Conservation (phyloP, 805 yeast species). For the Nematodospora valgi region DNA sequence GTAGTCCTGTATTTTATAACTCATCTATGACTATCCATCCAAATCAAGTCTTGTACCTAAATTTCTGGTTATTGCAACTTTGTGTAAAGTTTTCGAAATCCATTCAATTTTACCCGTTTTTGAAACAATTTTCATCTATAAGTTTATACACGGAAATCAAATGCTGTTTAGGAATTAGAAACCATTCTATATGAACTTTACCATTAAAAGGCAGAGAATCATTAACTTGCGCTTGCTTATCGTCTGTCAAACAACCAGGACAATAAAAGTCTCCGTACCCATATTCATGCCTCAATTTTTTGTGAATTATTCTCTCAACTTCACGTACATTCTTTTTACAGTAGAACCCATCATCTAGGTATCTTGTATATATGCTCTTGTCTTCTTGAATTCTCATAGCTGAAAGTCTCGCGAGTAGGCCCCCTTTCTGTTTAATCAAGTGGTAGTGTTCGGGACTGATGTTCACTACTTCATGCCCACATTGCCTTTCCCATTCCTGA, state of each 20-base stretch:
- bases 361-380: conserved; percentile 12
- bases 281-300: conserved; percentile 29
- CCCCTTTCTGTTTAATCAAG: conserved; percentile 5
- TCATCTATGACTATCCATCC: too few species aligned
- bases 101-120: conserved; percentile 6
- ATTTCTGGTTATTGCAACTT: too few species aligned
- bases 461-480: conserved; percentile 43
- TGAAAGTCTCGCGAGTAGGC: conserved; percentile 9
- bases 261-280: conserved; percentile 51
- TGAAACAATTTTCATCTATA: conserved; percentile 26
- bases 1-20: too few species aligned
- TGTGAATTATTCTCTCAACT: conserved; percentile 45
- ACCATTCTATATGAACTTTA: conserved; percentile 54
- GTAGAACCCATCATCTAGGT: conserved; percentile 32
- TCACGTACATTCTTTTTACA: conserved; percentile 23
- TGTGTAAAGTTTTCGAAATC: too few species aligned
- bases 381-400: conserved; percentile 1
- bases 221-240: conserved; percentile 1
- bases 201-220: conserved; percentile 8
- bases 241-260: conserved; percentile 34
- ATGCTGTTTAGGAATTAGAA: conserved; percentile 45
- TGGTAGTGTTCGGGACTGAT: conserved; percentile 28
- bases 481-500: conserved; percentile 51
- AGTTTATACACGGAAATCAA: conserved; percentile 27
- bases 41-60: too few species aligned